Percentiles rank a stretch among this genome's conserved stretches.
Conservation (phyloP, 1,284 basidiomycete genomes). For the Xanthoconium separans region DNA sequence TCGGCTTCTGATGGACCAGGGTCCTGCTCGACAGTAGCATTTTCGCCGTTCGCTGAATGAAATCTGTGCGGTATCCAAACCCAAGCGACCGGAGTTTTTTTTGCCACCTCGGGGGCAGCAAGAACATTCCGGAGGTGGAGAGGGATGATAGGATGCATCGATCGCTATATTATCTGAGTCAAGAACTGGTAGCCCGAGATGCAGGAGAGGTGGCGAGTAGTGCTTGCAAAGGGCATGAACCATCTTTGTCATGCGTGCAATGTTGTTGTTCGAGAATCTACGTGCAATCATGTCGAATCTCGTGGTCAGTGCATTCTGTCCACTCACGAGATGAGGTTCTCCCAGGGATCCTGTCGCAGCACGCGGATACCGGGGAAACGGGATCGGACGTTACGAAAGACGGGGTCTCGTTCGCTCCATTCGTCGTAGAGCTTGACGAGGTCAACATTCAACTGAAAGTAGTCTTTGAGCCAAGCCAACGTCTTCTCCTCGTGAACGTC, state of each 20-base stretch:
- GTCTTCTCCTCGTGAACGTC: constrained; percentile 59
- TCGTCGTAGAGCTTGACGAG: constrained; percentile 72
- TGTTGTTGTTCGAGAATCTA: constrained; percentile 98
- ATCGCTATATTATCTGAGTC: constrained; percentile 26
- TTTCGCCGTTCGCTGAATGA: constrained; percentile 80
- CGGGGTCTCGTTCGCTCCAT: constrained; percentile 76
- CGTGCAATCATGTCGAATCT: constrained; percentile 9
- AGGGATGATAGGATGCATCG: constrained; percentile 68
- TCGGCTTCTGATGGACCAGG: constrained; percentile 50
- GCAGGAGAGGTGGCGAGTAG: constrained; percentile 67
- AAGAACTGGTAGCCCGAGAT: constrained; percentile 43
- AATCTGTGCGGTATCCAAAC: constrained; percentile 95
- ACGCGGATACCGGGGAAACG: constrained; percentile 72
- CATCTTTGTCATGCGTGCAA: constrained; percentile 88
- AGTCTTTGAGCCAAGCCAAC: constrained; percentile 76
- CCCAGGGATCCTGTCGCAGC: constrained; percentile 94
- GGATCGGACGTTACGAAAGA: constrained; percentile 66
- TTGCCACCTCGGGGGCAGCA: constrained; percentile 59
- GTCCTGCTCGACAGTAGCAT: constrained; percentile 68
- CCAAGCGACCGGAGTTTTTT: constrained; percentile 77
- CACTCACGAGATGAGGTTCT: constrained; percentile 87
- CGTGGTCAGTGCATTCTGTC: constrained; percentile 3
- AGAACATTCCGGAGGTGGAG: constrained; percentile 79
- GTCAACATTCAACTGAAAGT: constrained; percentile 87
- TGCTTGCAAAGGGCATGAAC: constrained; percentile 71